These are phyloP conservation scores for Paramyrothecium roridum DNA, from an alignment of 2,329 filamentous ascomycete species.

Conservation along the genomic window DNA sequence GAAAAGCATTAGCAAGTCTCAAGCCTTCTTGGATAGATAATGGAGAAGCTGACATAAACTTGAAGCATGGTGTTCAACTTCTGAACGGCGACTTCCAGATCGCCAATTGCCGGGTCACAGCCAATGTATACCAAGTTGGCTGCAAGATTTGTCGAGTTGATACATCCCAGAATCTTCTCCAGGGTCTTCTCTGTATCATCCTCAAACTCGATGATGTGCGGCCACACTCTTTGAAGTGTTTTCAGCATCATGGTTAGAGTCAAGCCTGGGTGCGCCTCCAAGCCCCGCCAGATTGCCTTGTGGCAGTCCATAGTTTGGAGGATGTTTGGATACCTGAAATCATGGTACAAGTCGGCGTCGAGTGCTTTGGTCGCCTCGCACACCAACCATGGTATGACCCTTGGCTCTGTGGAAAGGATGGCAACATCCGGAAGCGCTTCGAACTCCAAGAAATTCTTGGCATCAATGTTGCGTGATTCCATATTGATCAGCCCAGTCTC, in stretches of 20 bases:
- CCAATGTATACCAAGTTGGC: not conserved
- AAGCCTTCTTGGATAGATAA: too few relatives aligned
- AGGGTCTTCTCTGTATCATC: not conserved
- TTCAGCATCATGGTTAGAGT: constrained; percentile 10
- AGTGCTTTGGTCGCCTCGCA: constrained; percentile 2
- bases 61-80: not conserved
- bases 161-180: not conserved
- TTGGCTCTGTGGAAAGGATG: constrained; percentile 10
- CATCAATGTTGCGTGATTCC: not conserved
- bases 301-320: constrained; percentile 9
- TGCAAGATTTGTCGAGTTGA: not conserved
- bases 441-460: not conserved
- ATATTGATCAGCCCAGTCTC: constrained; percentile 11
- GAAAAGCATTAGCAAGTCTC: not conserved
- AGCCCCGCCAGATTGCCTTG: constrained; percentile 21
- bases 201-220: not conserved
- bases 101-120: not conserved
- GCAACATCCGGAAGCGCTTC: constrained; percentile 12
- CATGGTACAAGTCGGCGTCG: constrained; percentile 9
- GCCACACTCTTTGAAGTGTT: not conserved
- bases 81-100: not conserved
- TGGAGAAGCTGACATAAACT: not conserved
- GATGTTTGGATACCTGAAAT: constrained; percentile 14
- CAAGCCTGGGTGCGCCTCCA: constrained; percentile 9
- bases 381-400: constrained; percentile 17